A percentile compares a stretch with the other conserved stretches of the same genome.
These are phyloP conservation scores for Dacryopinax primogenitus DNA, from an alignment of 768 basidiomycete genomes.

Conservation along the genomic window DNA sequence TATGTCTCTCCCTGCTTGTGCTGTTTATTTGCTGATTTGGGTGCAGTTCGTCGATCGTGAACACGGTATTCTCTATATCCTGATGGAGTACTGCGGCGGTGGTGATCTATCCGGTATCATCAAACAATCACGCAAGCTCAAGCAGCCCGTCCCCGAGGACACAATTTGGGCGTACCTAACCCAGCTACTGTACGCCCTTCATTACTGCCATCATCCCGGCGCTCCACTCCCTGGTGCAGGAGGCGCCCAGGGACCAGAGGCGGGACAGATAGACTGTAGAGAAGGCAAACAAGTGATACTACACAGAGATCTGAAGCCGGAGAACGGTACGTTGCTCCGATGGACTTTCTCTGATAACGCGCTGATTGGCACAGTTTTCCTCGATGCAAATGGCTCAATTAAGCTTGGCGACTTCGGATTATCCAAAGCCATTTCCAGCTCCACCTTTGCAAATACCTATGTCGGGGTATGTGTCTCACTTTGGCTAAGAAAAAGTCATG, in stretches of 20 bases:
- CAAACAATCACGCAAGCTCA: conserved; percentile 45
- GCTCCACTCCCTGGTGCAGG: conserved; percentile 20
- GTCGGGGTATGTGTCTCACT: conserved; percentile 62
- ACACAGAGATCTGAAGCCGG: conserved; percentile 93
- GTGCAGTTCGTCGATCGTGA: conserved; percentile 68
- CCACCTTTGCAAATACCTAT: conserved; percentile 88
- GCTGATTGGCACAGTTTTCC: conserved; percentile 50
- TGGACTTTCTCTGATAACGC: not conserved
- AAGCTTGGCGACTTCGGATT: conserved; percentile 97
- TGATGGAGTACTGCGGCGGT: conserved; percentile 98
- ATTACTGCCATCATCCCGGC: conserved; percentile 81
- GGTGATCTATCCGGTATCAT: conserved; percentile 87
- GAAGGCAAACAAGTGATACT: conserved; percentile 39
- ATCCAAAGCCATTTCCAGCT: conserved; percentile 77
- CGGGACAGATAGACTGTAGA: conserved; percentile 10
- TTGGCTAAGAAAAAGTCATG: not conserved
- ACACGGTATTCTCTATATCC: conserved; percentile 81
- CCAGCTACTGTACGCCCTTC: conserved; percentile 79
- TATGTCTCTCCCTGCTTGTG: conserved; percentile 17
- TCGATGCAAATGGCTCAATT: conserved; percentile 70
- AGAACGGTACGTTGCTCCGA: conserved; percentile 56
- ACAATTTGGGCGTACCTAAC: conserved; percentile 92
- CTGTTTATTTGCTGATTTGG: not conserved
- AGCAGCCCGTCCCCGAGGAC: conserved; percentile 73
- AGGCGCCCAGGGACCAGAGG: not conserved